Evolutionary conservation across 2,329 filamentous ascomycete species (phyloP).

Genomic region (Botrytis hyacinthi): DNA sequence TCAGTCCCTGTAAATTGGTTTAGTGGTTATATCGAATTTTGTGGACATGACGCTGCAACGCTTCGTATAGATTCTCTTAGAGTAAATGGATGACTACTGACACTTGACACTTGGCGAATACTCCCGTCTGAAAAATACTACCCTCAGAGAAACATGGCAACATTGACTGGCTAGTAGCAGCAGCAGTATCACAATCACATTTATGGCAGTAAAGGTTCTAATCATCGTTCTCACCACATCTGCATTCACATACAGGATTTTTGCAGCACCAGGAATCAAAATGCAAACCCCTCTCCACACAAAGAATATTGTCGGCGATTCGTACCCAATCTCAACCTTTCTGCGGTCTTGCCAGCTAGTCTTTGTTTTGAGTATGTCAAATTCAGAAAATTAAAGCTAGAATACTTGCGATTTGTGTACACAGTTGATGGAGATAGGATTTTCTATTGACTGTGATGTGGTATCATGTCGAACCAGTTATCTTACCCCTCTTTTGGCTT

Average conservation of each 20-base stretch:
- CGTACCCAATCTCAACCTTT: background rate
- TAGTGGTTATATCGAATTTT: too few relatives aligned
- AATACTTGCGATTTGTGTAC: background rate
- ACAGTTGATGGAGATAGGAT: background rate
- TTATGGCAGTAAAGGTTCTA: too few relatives aligned
- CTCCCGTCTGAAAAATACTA: background rate
- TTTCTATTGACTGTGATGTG: background rate
- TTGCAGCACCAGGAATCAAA: background rate
- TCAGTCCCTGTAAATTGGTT: too few relatives aligned
- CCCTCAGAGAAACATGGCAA: background rate
- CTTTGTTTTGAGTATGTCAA: background rate
- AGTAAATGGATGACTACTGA: background rate
- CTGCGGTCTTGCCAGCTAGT: too few relatives aligned
- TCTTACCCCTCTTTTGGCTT: background rate
- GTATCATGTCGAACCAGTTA: fast-evolving
- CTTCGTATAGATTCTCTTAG: background rate
- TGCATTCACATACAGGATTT: background rate
- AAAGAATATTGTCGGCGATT: background rate
- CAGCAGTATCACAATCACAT: background rate
- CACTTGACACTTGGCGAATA: background rate
- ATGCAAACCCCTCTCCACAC: background rate
- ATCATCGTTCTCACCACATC: background rate
- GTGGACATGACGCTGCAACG: background rate
- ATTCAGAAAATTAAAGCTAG: background rate
- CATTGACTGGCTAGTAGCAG: fast-evolving